Conservation (phyloP, 306 rosid species). For the Quercus aquifolioides region DNA sequence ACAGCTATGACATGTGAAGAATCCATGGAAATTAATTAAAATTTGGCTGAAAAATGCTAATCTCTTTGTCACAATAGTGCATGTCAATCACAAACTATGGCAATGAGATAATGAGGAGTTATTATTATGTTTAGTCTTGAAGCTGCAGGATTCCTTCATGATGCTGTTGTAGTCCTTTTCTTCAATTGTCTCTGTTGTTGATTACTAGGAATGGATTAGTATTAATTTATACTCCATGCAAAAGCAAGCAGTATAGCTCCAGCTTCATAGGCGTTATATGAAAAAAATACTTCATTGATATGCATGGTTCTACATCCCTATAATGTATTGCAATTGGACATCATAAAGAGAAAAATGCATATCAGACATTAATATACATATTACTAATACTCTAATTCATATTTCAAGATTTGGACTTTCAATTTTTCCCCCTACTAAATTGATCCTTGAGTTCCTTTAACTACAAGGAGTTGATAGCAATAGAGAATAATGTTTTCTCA, state of each 20-base stretch:
- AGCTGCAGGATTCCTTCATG: no score
- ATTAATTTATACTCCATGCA: no score
- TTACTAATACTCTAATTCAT: background rate
- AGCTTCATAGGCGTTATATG: background rate
- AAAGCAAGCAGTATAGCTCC: background rate
- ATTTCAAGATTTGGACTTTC: background rate
- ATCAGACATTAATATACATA: background rate
- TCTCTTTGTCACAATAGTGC: background rate
- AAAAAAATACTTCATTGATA: no score
- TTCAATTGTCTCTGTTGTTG: no score
- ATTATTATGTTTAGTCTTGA: no score
- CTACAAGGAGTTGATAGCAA: no score
- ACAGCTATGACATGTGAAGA: background rate
- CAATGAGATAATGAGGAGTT: no score
- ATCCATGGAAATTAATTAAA: background rate
- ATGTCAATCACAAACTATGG: background rate
- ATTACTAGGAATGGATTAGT: no score
- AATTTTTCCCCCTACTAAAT: background rate
- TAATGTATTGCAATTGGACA: no score
- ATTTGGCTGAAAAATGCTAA: background rate
- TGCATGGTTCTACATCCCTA: no score
- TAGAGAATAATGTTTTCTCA: slow-evolving; percentile 1
- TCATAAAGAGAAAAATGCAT: no score
- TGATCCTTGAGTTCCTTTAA: background rate
- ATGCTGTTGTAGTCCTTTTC: no score